These are phyloP conservation scores for Globisporangium yorkense DNA, from an alignment of 352 stramenopile genomes.

Conservation along the genomic window DNA sequence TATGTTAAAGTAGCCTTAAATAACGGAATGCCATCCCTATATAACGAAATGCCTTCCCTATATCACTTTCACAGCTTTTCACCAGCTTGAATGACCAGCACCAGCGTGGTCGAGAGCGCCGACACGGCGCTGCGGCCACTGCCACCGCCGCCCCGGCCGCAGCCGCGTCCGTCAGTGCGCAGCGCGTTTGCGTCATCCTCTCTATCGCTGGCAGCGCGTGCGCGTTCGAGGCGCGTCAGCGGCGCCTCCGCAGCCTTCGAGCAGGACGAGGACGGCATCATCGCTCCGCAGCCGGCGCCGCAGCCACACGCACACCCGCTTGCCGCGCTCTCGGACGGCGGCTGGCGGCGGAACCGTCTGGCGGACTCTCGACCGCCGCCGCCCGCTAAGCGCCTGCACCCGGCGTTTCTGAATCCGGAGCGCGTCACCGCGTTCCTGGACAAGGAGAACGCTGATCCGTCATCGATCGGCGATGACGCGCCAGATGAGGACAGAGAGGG, in stretches of 20 bases:
- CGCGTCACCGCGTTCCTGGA: slow-evolving; percentile 30
- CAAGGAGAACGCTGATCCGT: slow-evolving; percentile 7
- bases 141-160: slow-evolving; percentile 37
- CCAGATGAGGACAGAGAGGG: not conserved
- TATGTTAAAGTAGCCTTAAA: too few species aligned
- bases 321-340: slow-evolving; percentile 15
- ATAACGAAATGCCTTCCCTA: too few species aligned
- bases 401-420: slow-evolving; percentile 48
- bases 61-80: too few species aligned
- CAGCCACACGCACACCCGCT: slow-evolving; percentile 54
- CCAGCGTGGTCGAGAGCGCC: slow-evolving; percentile 5
- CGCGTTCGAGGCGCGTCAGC: not conserved
- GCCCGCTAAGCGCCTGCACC: slow-evolving; percentile 32
- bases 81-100: not conserved
- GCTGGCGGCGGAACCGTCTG: slow-evolving; percentile 5
- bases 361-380: slow-evolving; percentile 6
- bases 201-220: not conserved
- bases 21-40: too few species aligned
- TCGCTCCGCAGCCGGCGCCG: slow-evolving; percentile 30
- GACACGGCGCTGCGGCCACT: slow-evolving; percentile 39
- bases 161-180: slow-evolving; percentile 18
- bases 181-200: not conserved
- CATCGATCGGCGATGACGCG: not conserved
- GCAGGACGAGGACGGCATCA: slow-evolving; percentile 19
- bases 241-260: not conserved